phyloP scores from a whole-genome alignment of 1,284 basidiomycete genomes.

The Takashimella tepidaria region DNA sequence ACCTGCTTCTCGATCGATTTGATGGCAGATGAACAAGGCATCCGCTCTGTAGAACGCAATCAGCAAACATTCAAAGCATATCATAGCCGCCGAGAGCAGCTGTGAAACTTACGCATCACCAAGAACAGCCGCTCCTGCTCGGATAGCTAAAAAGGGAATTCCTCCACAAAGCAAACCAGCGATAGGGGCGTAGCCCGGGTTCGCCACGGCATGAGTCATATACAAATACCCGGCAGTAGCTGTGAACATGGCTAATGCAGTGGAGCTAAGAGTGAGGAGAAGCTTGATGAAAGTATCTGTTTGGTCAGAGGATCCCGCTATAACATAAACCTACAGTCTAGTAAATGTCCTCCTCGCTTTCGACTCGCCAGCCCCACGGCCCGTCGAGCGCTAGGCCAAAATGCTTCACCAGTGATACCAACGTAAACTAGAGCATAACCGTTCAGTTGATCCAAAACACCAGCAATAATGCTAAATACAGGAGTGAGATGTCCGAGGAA shows the following conservation, averaged over 20 bases:
- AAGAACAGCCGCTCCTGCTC: slow-evolving; percentile 75
- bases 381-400: slow-evolving; percentile 69
- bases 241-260: slow-evolving; percentile 71
- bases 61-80: no score
- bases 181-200: slow-evolving; percentile 68
- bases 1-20: slow-evolving; percentile 73
- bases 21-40: slow-evolving; percentile 80
- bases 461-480: slow-evolving; percentile 52
- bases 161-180: slow-evolving; percentile 71
- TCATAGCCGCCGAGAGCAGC: no score
- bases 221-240: slow-evolving; percentile 79
- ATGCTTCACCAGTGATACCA: slow-evolving; percentile 77
- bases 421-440: slow-evolving; percentile 77
- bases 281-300: slow-evolving; percentile 61
- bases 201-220: slow-evolving; percentile 73
- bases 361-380: slow-evolving; percentile 52
- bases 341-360: slow-evolving; percentile 39
- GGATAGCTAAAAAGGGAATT: slow-evolving; percentile 71
- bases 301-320: background rate
- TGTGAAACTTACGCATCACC: slow-evolving; percentile 60
- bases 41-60: slow-evolving; percentile 53
- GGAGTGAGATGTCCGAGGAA: slow-evolving; percentile 49
- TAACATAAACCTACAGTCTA: slow-evolving; percentile 41
- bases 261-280: slow-evolving; percentile 59
- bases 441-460: slow-evolving; percentile 66